Percentiles rank a stretch among this genome's conserved stretches.
These are phyloP conservation scores for Astragalus membranaceus DNA, from an alignment of 306 rosid species.

Conservation along the genomic window DNA sequence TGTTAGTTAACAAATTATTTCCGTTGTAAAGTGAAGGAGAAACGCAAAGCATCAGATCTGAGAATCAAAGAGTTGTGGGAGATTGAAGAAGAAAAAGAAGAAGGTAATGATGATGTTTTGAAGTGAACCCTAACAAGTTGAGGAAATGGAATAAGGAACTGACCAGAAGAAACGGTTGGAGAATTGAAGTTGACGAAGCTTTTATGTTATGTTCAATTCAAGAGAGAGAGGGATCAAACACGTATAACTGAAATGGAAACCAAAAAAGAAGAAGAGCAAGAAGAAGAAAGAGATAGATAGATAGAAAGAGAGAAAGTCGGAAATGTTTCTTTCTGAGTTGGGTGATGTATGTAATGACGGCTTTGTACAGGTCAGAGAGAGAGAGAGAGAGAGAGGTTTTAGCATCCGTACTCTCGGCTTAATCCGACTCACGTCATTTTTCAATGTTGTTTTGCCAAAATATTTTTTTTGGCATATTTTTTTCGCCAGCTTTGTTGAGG, in stretches of 20 bases:
- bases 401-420: neutral
- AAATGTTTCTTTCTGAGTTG: slow-evolving; percentile 29
- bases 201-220: neutral
- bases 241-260: neutral
- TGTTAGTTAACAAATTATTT: slow-evolving; percentile 5
- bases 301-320: slow-evolving; percentile 16
- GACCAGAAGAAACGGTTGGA: slow-evolving; percentile 29
- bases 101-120: neutral
- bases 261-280: neutral
- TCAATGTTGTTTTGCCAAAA: no score
- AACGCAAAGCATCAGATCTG: slow-evolving; percentile 37
- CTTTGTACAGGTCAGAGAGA: slow-evolving; percentile 42
- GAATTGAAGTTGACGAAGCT: slow-evolving; percentile 27
- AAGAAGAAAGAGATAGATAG: neutral
- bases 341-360: slow-evolving; percentile 28
- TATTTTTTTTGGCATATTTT: no score
- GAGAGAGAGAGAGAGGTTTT: neutral
- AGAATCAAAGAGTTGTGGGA: neutral
- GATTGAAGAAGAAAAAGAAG: slow-evolving; percentile 10
- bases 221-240: slow-evolving; percentile 24
- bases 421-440: neutral
- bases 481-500: no score
- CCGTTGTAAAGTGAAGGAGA: neutral
- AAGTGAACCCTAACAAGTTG: slow-evolving; percentile 32
- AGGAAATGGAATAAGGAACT: slow-evolving; percentile 9